phyloP scores from a whole-genome alignment of 768 basidiomycete genomes.

The Paxillus ammoniavirescens region DNA sequence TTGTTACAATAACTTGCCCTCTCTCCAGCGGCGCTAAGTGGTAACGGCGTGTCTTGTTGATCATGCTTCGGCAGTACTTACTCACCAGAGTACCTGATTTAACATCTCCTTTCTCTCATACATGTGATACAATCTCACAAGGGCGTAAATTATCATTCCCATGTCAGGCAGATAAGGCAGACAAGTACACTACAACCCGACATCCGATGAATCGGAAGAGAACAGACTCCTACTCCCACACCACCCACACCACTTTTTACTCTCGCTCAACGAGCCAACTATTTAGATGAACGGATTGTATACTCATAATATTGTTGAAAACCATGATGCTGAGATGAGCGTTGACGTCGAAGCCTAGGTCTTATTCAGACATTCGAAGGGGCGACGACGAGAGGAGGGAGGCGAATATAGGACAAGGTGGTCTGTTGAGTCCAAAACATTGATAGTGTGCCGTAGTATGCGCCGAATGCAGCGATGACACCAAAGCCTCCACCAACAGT shows the following conservation, averaged over 20 bases:
- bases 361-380: slow-evolving; percentile 14
- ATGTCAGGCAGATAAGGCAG: background rate
- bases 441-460: slow-evolving; percentile 29
- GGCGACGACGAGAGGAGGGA: slow-evolving; percentile 19
- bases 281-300: background rate
- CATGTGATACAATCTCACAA: too few species aligned
- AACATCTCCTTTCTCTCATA: too few species aligned
- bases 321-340: background rate
- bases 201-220: background rate
- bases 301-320: background rate
- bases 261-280: background rate
- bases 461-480: slow-evolving; percentile 26
- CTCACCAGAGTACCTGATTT: too few species aligned
- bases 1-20: too few species aligned
- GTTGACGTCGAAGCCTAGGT: too few species aligned
- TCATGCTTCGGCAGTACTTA: too few species aligned
- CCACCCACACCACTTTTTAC: background rate
- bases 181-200: background rate
- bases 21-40: too few species aligned
- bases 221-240: background rate
- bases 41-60: background rate
- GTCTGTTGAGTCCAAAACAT: slow-evolving; percentile 30
- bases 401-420: slow-evolving; percentile 25
- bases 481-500: slow-evolving; percentile 28
- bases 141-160: slow-evolving; percentile 1